Conservation (phyloP, 2,329 filamentous ascomycete genomes). For the Boeremia lycopersici region DNA sequence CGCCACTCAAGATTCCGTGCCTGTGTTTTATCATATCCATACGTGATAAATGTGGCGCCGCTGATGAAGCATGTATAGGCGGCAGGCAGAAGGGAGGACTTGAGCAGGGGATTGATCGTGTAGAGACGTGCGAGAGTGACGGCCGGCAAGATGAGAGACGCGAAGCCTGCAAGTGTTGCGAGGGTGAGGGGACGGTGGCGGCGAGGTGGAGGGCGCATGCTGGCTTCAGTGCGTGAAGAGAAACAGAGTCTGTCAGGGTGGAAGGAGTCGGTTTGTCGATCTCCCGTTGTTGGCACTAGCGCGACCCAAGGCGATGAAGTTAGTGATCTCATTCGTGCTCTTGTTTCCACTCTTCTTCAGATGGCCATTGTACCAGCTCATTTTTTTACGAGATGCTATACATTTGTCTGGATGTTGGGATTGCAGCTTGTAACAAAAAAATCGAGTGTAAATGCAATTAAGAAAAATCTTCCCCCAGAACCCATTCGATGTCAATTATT, state of each 20-base stretch:
- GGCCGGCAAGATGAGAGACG: conserved; percentile 60
- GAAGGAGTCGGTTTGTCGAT: background rate
- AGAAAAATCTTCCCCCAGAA: too few relatives aligned
- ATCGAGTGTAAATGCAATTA: too few relatives aligned
- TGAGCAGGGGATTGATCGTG: conserved; percentile 1
- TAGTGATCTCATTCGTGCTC: background rate
- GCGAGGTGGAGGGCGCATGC: conserved; percentile 19
- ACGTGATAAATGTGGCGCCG: conserved; percentile 36
- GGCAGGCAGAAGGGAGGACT: conserved; percentile 22
- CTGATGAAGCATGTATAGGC: conserved; percentile 29
- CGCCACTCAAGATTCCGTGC: conserved; percentile 41
- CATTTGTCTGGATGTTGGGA: background rate
- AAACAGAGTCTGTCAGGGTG: background rate
- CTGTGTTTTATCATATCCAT: conserved; percentile 47
- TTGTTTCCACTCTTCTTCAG: background rate
- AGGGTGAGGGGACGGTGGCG: conserved; percentile 35
- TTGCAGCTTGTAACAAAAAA: too few relatives aligned
- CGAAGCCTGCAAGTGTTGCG: conserved; percentile 31
- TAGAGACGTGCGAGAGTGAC: conserved; percentile 54
- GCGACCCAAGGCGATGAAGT: background rate
- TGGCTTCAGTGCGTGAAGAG: background rate
- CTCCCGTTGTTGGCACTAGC: background rate
- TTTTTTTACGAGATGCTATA: too few relatives aligned
- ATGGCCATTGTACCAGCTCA: background rate
- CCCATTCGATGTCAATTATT: too few relatives aligned